Evolutionary conservation across 495 filamentous ascomycete species (phyloP), one percentile per base, ranked within the genome.

Genomic region (Neurospora terricola): DNA sequence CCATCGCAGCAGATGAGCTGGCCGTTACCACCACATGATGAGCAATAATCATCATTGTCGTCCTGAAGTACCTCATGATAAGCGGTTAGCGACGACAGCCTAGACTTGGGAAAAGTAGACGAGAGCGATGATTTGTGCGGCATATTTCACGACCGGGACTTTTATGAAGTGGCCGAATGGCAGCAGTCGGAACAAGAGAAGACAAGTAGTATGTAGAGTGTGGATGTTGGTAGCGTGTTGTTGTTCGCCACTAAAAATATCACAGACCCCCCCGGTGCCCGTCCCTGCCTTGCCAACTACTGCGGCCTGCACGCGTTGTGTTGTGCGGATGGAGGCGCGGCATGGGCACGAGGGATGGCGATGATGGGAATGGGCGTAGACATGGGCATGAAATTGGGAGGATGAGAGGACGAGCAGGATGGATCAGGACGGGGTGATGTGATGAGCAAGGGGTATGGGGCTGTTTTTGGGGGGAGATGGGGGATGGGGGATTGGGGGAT

Each of bases 1-100:
- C 91, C 91, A 81, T 98, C 96, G 80, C 96, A 99, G 82, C 95
- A 97, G 72, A 98, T 83, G 36, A 99, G 84, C 70, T 91, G 86
- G n/a, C 96, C 96, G 71, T 88, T 90, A 48, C 90, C 89, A 75
- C 90, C 88, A 81, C 96, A 99, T 11, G 93, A 86, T 69, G 88
- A 87, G 82, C 96, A 99, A 76, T 90, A 89, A 76, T 99, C 96
- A 75, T 93, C 92, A 78, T 97, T 97, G 69, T 96, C 92, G 76
- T 91, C 88, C 83, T 90, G 84, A 62, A 48, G 11, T 23, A 38
- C 21, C 62, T 23, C 38, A 38, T 23, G 23, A 62, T 74, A n/a
- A 75, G 68, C 54, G 14, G 27, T 66, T 66, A 66, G 54, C 54
- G 54, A 66, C 54, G 54, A 66, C 72, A 40, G 48, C 23, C 37